Evolutionary conservation across 2,329 filamentous ascomycete genomes (phyloP), one percentile per base, ranked within the genome.

Genomic region (Fusarium sacchari): DNA sequence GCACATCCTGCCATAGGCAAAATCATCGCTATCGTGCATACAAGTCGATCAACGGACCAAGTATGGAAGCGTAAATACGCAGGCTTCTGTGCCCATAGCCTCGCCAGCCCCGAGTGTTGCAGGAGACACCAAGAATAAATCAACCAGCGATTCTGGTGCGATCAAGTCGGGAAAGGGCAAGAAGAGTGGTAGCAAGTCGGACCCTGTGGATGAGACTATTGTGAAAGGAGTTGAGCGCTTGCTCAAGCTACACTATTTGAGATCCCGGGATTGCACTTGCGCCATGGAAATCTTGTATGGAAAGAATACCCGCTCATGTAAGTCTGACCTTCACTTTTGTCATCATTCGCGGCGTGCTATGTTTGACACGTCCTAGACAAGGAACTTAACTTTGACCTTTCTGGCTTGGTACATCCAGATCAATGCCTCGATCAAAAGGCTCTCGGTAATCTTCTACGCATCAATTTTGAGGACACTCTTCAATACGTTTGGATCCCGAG

Each of bases 201-300:
- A 44, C 28, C 55, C 61, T 7, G 64, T 67, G 10, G 64, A 67
- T 36, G 64, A 67, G 28, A 18, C 34, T 3, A 59, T 37, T 8
- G 60, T 64, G 20, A 67, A 53, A 18, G 34, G 39, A 4, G 34
- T 67, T 4, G 64, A 67, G 17, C 60, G n/a, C 4, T 55, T 64
- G 13, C 46, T 67, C 34, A 67, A 67, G 34, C 18, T 67, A 9
- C 64, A 67, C 53, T 67, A 64, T 28, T 36, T 67, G 52, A 40
- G 64, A 28, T 64, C 64, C 26, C 46, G 60, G 8, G 63, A 42
- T 10, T 53, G 40, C 18, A n/a, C 24, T 6, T 52, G 26, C 15
- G 64, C 64, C 7, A 64, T 58, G 53, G 64, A 67, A 30, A 59
- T 67, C n/a, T 7, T 64, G 11, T 64, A 67, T 20, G 64, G 64